phyloP scores from a whole-genome alignment of 225 moss, liverwort and hornwort species.

The Sphagnum tenellum region DNA sequence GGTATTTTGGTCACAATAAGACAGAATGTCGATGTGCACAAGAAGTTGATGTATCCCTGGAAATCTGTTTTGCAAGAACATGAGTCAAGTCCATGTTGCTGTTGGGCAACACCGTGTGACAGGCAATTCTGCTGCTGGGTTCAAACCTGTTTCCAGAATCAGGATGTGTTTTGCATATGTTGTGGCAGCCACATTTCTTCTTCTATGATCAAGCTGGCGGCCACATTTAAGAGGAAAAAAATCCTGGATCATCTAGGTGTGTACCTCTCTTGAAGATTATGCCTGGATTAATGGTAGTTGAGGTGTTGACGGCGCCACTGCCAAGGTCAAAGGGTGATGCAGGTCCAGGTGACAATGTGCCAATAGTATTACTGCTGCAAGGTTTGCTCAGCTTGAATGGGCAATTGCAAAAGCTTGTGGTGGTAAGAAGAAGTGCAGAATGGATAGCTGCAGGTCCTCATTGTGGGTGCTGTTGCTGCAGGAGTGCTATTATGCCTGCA shows the following conservation, averaged over 20 bases:
- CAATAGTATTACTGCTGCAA: conserved; percentile 4
- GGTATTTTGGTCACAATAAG: no score
- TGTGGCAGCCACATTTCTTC: neutral
- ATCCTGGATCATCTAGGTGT: neutral
- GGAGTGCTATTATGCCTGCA: conserved; percentile 56
- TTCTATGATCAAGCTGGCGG: neutral
- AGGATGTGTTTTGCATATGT: neutral
- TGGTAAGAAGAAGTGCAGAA: conserved; percentile 66
- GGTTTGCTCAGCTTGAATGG: conserved; percentile 60
- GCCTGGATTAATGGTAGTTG: neutral
- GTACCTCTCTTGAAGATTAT: neutral
- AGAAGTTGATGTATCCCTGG: conserved; percentile 28
- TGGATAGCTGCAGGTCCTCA: conserved; percentile 68
- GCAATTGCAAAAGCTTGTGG: conserved; percentile 35
- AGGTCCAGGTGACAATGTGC: conserved; percentile 33
- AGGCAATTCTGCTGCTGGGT: no score
- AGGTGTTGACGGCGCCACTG: neutral
- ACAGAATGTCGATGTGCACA: conserved; percentile 11
- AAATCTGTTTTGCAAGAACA: conserved; percentile 18
- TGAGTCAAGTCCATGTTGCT: neutral
- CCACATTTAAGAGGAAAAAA: neutral
- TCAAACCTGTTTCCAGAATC: neutral
- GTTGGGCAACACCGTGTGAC: neutral
- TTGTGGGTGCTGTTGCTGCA: conserved; percentile 44
- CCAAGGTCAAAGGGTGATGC: conserved; percentile 63